Evolutionary conservation across 2,329 filamentous ascomycete species (phyloP).

Genomic region (Fusarium torreyae): DNA sequence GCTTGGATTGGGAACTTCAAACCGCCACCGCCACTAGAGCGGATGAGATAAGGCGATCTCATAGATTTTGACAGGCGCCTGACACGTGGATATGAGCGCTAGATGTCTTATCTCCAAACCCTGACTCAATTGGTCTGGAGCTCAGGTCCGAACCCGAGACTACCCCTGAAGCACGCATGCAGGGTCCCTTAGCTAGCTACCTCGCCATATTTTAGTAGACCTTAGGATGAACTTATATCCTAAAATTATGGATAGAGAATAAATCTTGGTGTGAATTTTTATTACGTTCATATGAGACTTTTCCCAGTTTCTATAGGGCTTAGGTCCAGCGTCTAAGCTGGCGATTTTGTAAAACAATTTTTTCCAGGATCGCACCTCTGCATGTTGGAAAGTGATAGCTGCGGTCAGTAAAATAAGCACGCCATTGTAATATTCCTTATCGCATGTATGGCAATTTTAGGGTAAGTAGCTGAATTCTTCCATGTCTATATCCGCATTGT

Average conservation of each 20-base stretch:
- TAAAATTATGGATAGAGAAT: too few species aligned
- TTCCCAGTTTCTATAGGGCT: too few species aligned
- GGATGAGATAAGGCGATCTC: background rate
- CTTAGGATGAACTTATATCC: too few species aligned
- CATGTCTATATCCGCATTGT: background rate
- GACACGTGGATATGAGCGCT: background rate
- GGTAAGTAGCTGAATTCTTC: background rate
- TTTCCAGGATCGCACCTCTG: too few species aligned
- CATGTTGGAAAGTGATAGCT: too few species aligned
- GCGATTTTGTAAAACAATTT: too few species aligned
- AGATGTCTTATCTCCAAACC: background rate
- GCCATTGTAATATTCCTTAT: background rate
- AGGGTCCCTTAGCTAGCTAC: background rate
- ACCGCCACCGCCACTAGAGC: slow-evolving; percentile 6
- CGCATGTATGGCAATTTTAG: background rate
- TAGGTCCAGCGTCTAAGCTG: too few species aligned
- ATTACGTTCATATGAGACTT: too few species aligned
- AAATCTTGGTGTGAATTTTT: too few species aligned
- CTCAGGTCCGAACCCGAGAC: background rate
- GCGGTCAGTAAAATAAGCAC: too few species aligned
- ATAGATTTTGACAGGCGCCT: slow-evolving; percentile 3
- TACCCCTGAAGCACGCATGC: background rate
- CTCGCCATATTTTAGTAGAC: background rate
- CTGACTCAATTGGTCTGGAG: background rate
- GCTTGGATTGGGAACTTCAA: background rate